phyloP scores from a whole-genome alignment of 2,329 filamentous ascomycete species.

The Fusarium staphyleae region DNA sequence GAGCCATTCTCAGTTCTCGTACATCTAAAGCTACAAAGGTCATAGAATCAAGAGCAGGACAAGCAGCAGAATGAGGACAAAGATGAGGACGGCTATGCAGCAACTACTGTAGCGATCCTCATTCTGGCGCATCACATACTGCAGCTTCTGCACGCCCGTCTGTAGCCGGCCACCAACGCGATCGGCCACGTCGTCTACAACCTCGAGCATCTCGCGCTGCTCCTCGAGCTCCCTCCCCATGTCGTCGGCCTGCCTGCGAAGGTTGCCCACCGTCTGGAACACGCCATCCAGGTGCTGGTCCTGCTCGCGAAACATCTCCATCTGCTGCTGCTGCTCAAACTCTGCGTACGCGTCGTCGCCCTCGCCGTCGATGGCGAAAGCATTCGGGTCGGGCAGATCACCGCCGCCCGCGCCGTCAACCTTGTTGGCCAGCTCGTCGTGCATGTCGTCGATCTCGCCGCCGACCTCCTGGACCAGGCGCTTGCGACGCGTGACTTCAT shows the following conservation, averaged over 20 bases:
- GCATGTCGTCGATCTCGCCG: constrained; percentile 88
- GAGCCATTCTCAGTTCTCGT: not conserved
- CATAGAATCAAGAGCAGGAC: constrained; percentile 75
- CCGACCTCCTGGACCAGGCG: constrained; percentile 89
- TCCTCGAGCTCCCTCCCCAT: constrained; percentile 98
- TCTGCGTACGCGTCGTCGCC: constrained; percentile 69
- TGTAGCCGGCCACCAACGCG: constrained; percentile 85
- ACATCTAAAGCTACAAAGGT: not conserved
- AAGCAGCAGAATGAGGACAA: constrained; percentile 85
- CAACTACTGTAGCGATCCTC: constrained; percentile 89
- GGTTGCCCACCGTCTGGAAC: constrained; percentile 88
- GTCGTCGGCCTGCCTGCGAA: constrained; percentile 88
- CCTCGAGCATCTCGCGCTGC: constrained; percentile 86
- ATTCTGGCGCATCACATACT: constrained; percentile 84
- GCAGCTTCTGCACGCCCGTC: constrained; percentile 85
- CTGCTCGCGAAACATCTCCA: constrained; percentile 92
- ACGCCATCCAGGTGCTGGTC: constrained; percentile 92
- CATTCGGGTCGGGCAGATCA: constrained; percentile 61
- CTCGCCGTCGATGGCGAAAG: constrained; percentile 61
- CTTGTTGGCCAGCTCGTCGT: constrained; percentile 74
- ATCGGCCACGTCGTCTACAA: constrained; percentile 84
- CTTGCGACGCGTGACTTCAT: constrained; percentile 82
- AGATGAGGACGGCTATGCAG: constrained; percentile 88
- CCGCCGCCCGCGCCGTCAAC: constrained; percentile 50
- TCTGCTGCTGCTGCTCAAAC: constrained; percentile 90